Base-by-base conservation (phyloP, 345 rosid genomes). In the Aegle marmelos region DNA sequence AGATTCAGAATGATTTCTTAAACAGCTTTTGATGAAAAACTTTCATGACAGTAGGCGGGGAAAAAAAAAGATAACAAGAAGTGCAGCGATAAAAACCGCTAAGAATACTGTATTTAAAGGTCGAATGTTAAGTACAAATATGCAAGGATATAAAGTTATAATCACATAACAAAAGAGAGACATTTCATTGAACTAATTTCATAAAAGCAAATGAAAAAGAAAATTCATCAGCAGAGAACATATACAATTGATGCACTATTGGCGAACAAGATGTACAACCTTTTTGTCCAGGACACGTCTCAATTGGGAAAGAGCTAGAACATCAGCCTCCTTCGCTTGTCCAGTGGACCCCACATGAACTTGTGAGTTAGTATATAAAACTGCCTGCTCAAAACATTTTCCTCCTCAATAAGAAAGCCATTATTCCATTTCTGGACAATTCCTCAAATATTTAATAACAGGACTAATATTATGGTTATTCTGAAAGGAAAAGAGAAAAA, bases 311-410 rank as follows among this genome's bases (percentile, higher is more conserved):
- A 89, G 89, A 75, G 90, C 89, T 80, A 84, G 88, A 62, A 85
- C 79, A 79, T 90, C 91, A 78, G 87, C 93, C 82, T 90, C 90
- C 82, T 89, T 85, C n/a, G 83, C 84, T 73, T 88, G 91, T 73
- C 83, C 92, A 50, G 74, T 34, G 31, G 75, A 81, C 62, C 86
- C 91, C 58, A 73, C 74, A 53, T 77, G 82, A 70, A 80, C 76
- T 83, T 83, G 91, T 37, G 82, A 72, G 83, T 78, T 76, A 33
- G 79, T 80, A 81, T 87, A 75, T 74, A 78, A 78, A 75, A 80
- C 84, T 31, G 84, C 87, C 96, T 87, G 88, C 41, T 60, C 80
- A 84, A 82, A 78, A 74, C 54, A 79, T 60, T 31, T 78, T 77
- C 62, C 68, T 63, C 28, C 56, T 66, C 76, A 33, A 54, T 72